These are phyloP conservation scores for Rubroshorea leprosula DNA, from an alignment of 345 rosid species.

Conservation along the genomic window DNA sequence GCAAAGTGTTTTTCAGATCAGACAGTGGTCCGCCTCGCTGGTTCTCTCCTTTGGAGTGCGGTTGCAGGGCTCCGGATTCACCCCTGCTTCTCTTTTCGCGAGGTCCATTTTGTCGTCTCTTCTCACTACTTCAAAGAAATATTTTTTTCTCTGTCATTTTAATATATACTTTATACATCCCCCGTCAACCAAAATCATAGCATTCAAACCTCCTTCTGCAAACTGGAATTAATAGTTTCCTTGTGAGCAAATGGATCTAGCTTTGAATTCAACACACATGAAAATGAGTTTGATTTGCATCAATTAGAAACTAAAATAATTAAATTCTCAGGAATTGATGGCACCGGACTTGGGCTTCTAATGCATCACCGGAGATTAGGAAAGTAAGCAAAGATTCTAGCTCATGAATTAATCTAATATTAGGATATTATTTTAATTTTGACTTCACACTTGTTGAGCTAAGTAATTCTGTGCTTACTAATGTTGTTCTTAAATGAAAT, in stretches of 20 bases:
- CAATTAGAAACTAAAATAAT: no score
- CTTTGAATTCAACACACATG: no score
- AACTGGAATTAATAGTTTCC: no score
- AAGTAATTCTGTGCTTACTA: neutral
- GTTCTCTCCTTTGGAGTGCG: constrained; percentile 55
- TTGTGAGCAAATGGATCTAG: no score
- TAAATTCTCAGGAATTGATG: constrained; percentile 66
- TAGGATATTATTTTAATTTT: no score
- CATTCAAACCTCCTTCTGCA: no score
- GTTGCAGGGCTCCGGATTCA: constrained; percentile 21
- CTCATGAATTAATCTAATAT: neutral
- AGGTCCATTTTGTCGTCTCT: constrained; percentile 23
- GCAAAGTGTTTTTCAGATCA: constrained; percentile 28
- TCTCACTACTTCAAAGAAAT: neutral
- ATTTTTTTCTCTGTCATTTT: neutral
- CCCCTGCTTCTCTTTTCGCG: constrained; percentile 56
- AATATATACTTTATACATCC: no score
- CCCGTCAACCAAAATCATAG: no score
- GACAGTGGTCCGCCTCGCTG: constrained; percentile 66
- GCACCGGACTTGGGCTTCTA: constrained; percentile 70
- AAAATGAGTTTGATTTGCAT: no score
- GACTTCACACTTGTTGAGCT: neutral
- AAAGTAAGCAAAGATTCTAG: constrained; percentile 31
- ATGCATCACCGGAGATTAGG: constrained; percentile 55
- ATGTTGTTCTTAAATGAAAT: no score